Base-by-base conservation (phyloP, 176 grass and related monocot genomes). In the Neostapfia colusana region DNA sequence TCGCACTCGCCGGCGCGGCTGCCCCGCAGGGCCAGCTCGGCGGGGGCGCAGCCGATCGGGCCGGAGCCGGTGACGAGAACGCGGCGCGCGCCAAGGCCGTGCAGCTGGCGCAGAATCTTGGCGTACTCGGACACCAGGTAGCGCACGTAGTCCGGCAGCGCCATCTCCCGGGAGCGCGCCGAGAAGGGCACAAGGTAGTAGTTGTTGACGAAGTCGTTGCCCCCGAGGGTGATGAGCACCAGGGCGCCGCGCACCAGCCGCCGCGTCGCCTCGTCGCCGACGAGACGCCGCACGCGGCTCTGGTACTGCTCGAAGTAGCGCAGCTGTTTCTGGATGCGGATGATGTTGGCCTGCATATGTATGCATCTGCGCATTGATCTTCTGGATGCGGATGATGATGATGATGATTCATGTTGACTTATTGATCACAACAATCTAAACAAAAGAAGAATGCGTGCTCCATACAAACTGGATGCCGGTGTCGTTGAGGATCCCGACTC, bases 191-290 rank as follows among this genome's bases (percentile, higher is more conserved):
- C 31, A 35, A 93, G 81, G 87, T 87, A 93, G 81, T 93, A 93
- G 82, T 93, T 93, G 90, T 93, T 93, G 16, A 93, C 70, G 73
- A 89, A 93, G 69, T 93, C 84, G 65, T 93, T 93, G 65, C 87
- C 87, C 17, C 87, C 84, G 0, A 89, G 84, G 0, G 87, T 89
- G 46, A 93, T 87, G 81, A 89, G 76, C 57, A 89, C 90, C 10
- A 93, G 87, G 17, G 81, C 90, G 23, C 70, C 9, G 28, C 42
- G 21, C 17, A 92, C 90, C 26, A 84, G 76, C 42, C 43, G 67
- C 53, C 66, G 59, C 12, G 76, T 15, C 72, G 54, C 16, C 53
- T 65, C 67, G 16, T 37, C 35, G 15, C 80, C 90, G 21, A 86
- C 13, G 25, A 89, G 36, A 3, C 71, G 49, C 59, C 80, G 34